These are phyloP conservation scores for Nemania serpens DNA, from an alignment of 2,329 filamentous ascomycete species.

Conservation along the genomic window DNA sequence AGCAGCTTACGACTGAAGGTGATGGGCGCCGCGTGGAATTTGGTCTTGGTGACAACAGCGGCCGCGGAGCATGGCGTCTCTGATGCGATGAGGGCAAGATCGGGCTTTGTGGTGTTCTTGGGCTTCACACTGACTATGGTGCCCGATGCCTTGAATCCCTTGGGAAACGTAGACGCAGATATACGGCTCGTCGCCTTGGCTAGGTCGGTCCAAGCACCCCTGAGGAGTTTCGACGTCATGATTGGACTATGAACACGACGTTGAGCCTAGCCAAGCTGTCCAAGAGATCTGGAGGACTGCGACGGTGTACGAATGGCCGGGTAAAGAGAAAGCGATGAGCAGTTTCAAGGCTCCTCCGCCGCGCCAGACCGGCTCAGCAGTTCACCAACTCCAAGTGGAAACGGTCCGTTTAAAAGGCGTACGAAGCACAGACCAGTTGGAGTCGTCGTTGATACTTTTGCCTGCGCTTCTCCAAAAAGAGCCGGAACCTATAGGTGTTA, in stretches of 20 bases:
- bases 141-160: conserved; percentile 85
- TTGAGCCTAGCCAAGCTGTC: conserved; percentile 3
- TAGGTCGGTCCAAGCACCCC: conserved; percentile 22
- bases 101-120: conserved; percentile 86
- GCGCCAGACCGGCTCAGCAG: conserved; percentile 5
- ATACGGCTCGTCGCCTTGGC: conserved; percentile 69
- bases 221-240: conserved; percentile 24
- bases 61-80: conserved; percentile 84
- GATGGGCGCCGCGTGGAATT: conserved; percentile 95
- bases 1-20: conserved; percentile 79
- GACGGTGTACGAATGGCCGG: neutral
- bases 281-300: neutral
- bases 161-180: conserved; percentile 84
- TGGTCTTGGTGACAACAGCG: conserved; percentile 96
- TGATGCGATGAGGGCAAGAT: conserved; percentile 86
- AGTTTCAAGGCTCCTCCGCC: conserved; percentile 1
- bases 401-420: conserved; percentile 9
- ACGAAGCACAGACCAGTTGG: conserved; percentile 24
- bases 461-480: no score
- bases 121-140: conserved; percentile 93
- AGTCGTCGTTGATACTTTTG: neutral
- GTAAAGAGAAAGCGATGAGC: neutral
- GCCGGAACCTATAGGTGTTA: no score
- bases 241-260: conserved; percentile 1
- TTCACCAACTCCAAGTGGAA: conserved; percentile 18